Conservation (phyloP, 331 rosid genomes). For the Acacia pycnantha region DNA sequence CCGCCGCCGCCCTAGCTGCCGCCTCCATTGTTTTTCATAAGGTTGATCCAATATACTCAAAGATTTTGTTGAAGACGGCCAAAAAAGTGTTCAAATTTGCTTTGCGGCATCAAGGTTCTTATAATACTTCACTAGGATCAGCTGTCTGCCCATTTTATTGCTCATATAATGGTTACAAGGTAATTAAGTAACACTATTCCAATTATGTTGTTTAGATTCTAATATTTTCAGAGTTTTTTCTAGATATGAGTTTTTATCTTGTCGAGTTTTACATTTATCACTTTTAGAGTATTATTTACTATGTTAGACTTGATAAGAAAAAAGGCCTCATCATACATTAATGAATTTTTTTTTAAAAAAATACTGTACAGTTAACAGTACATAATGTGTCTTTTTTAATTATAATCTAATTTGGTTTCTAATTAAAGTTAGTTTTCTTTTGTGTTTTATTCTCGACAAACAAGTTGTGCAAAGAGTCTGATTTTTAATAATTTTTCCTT, state of each 20-base stretch:
- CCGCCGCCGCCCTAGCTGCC: conserved; percentile 84
- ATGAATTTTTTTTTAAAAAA: not conserved
- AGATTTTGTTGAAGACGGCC: conserved; percentile 52
- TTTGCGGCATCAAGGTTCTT: conserved; percentile 63
- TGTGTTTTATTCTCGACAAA: not conserved
- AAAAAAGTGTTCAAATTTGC: conserved; percentile 76
- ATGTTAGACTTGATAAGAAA: not conserved
- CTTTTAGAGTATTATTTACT: not conserved
- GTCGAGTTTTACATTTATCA: too few relatives aligned
- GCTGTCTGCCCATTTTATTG: conserved; percentile 92
- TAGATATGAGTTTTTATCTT: too few relatives aligned
- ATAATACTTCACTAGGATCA: conserved; percentile 84
- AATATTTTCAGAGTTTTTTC: not conserved
- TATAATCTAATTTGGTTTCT: not conserved
- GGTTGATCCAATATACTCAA: conserved; percentile 67
- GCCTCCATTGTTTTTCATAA: conserved; percentile 75
- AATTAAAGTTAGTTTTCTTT: too few relatives aligned
- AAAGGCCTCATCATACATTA: not conserved
- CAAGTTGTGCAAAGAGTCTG: conserved; percentile 22
- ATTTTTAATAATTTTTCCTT: not conserved
- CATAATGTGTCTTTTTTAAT: not conserved
- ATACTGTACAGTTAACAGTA: not conserved
- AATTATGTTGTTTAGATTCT: not conserved
- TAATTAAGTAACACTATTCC: not conserved
- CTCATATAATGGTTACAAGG: conserved; percentile 94